phyloP scores from a whole-genome alignment of 129 eudicot genomes.

The Artemisia annua region DNA sequence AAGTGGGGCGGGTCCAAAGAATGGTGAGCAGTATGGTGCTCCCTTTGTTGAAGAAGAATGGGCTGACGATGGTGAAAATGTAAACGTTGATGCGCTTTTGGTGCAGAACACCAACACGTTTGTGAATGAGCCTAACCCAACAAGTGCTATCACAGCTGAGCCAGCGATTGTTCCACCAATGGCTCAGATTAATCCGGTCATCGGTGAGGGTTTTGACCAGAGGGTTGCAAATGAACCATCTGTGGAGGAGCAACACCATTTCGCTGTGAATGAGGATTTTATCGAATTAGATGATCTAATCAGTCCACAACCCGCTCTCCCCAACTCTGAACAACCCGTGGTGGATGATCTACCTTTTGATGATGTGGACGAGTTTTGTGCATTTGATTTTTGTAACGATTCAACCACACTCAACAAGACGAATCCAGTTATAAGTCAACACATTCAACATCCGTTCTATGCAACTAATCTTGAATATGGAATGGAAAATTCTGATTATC shows the following conservation, averaged over 20 bases:
- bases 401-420: constrained; percentile 22
- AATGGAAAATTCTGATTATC: constrained; percentile 23
- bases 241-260: constrained; percentile 18
- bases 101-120: constrained; percentile 19
- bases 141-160: constrained; percentile 24
- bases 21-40: constrained; percentile 93
- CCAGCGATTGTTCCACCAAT: constrained; percentile 27
- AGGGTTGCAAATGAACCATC: constrained; percentile 30
- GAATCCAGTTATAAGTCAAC: constrained; percentile 29
- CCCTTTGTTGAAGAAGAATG: constrained; percentile 86
- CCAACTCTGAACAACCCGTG: constrained; percentile 29
- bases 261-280: constrained; percentile 53
- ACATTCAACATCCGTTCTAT: constrained; percentile 26
- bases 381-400: constrained; percentile 41
- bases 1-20: constrained; percentile 89
- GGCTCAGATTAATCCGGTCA: constrained; percentile 28
- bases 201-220: constrained; percentile 25
- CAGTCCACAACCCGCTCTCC: constrained; percentile 40
- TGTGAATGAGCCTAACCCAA: constrained; percentile 41
- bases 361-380: constrained; percentile 49
- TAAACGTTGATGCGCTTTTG: constrained; percentile 17
- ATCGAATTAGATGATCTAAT: constrained; percentile 78
- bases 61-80: constrained; percentile 44
- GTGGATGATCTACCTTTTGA: constrained; percentile 28
- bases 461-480: constrained; percentile 18